Base-by-base conservation (phyloP, 768 basidiomycete species). In the Daedalea quercina region DNA sequence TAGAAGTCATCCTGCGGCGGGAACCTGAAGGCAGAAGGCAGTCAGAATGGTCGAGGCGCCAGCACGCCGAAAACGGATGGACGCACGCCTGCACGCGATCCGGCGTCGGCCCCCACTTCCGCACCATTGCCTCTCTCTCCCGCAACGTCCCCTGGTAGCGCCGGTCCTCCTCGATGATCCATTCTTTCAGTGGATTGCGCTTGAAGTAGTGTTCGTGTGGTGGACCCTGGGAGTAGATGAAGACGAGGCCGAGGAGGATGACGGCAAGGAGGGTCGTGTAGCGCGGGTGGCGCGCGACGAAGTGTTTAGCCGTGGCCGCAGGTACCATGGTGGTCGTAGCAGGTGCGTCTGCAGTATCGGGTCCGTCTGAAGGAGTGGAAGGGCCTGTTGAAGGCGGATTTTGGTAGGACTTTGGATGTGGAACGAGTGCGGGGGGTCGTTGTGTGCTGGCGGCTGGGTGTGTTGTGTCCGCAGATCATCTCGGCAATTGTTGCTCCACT, bases 71-170 rank as follows among this genome's bases (percentile, higher is more conserved):
- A 47, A 20, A 26, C 9, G 35, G 37, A 57, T 31, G 28, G 42
- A 68, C 76, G 50, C 54, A 78, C 81, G 77, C 67, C 22, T 52
- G 63, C 26, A 82, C 70, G 42, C 80, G 74, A 41, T 71, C 70
- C 11, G 77, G 63, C 0, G 66, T 70, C 17, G 81, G 78, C 0
- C 82, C 82, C 67, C 76, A 81, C 58, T 71, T 76, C 54, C 70
- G 67, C 60, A 84, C 79, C 51, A 84, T 67, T 23, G 66, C 72
- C 52, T 75, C 66, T 37, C 81, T 67, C 35, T 73, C 66, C 25
- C 54, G 50, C 2, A 80, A 60, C 13, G 70, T 48, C 57, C 73
- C 74, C 41, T 72, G 65, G 54, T 84, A 84, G 20, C 76, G 73
- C 4, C 15, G n/a, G 22, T 55, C 62, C 49, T 78, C 73, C 26